Conservation (phyloP, 2,329 filamentous ascomycete genomes). For the Diaporthe longicolla region DNA sequence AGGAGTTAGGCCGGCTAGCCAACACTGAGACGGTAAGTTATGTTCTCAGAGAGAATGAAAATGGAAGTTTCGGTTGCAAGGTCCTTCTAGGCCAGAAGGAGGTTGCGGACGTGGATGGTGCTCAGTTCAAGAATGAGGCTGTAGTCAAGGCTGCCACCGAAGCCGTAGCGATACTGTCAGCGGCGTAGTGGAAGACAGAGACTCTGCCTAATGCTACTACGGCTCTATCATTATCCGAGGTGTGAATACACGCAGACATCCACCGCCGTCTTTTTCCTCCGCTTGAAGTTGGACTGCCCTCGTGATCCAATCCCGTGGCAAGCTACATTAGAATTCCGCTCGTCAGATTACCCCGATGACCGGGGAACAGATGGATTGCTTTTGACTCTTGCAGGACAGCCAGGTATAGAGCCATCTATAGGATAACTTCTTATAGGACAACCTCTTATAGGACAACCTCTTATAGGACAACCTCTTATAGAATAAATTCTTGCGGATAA, state of each 20-base stretch:
- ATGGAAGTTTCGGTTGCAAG: slow-evolving; percentile 57
- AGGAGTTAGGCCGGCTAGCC: slow-evolving; percentile 74
- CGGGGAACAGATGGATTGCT: neutral
- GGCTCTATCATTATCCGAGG: too few relatives aligned
- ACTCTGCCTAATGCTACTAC: neutral
- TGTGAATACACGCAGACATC: neutral
- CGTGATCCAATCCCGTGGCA: neutral
- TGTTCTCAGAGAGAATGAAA: slow-evolving; percentile 49
- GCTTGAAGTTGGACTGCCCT: neutral
- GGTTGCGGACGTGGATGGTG: slow-evolving; percentile 61
- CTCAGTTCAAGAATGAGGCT: slow-evolving; percentile 65
- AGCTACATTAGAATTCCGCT: neutral
- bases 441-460: neutral
- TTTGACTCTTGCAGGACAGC: neutral
- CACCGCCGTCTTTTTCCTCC: neutral
- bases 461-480: neutral
- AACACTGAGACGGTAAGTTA: slow-evolving; percentile 69
- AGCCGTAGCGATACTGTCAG: slow-evolving; percentile 55
- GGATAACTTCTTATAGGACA: neutral
- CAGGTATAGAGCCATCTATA: neutral
- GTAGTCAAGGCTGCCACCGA: slow-evolving; percentile 68
- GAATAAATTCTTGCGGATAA: neutral
- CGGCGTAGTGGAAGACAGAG: neutral
- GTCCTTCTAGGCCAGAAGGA: slow-evolving; percentile 63
- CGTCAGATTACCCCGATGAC: neutral